Conservation (phyloP, 2,329 filamentous ascomycete genomes). For the Trichoderma hamatum region DNA sequence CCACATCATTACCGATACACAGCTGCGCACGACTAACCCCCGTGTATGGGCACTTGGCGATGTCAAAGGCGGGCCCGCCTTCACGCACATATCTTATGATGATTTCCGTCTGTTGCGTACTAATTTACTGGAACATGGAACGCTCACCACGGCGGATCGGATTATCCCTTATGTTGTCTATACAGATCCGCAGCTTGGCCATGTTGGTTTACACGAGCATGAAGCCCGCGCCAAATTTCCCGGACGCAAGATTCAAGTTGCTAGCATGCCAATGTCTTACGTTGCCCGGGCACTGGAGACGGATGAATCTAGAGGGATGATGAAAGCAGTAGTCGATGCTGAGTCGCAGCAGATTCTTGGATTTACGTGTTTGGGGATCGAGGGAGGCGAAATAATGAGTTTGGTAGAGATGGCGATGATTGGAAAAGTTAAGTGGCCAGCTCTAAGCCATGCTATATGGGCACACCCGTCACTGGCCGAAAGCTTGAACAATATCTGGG, state of each 20-base stretch:
- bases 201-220: constrained; percentile 51
- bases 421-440: constrained; percentile 42
- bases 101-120: constrained; percentile 55
- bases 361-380: constrained; percentile 54
- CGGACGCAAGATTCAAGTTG: constrained; percentile 44
- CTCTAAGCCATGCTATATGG: constrained; percentile 51
- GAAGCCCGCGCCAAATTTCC: constrained; percentile 35
- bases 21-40: constrained; percentile 47
- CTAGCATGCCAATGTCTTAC: constrained; percentile 55
- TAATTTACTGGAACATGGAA: constrained; percentile 36
- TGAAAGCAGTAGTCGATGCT: constrained; percentile 55
- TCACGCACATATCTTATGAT: constrained; percentile 61
- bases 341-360: constrained; percentile 54
- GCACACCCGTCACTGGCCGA: constrained; percentile 56
- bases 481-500: constrained; percentile 56
- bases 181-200: constrained; percentile 57
- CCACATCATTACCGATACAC: constrained; percentile 49
- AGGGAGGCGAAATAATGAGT: constrained; percentile 58
- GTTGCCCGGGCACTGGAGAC: constrained; percentile 56
- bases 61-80: constrained; percentile 55
- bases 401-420: constrained; percentile 58
- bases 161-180: constrained; percentile 52
- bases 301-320: constrained; percentile 54
- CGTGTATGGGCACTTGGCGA: constrained; percentile 55
- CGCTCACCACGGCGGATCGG: constrained; percentile 33